phyloP scores from a whole-genome alignment of 2,329 filamentous ascomycete genomes.

The Curvularia spicifera region DNA sequence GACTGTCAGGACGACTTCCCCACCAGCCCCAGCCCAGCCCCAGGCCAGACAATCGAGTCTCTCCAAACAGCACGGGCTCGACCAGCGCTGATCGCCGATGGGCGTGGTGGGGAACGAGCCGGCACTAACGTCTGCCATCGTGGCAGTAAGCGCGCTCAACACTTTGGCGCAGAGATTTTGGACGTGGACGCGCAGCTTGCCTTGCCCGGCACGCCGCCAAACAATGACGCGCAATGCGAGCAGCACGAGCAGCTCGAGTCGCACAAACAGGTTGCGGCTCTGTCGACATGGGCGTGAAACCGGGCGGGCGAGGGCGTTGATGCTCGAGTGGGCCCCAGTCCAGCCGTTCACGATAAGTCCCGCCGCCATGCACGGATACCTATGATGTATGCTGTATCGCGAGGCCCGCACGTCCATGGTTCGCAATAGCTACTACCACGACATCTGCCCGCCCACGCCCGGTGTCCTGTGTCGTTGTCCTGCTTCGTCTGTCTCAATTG shows the following conservation, averaged over 20 bases:
- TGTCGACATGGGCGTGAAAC: slow-evolving; percentile 22
- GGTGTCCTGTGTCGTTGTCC: slow-evolving; percentile 4
- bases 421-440: slow-evolving; percentile 29
- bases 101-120: slow-evolving; percentile 15
- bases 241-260: not conserved
- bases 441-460: slow-evolving; percentile 29
- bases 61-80: slow-evolving; percentile 16
- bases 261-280: slow-evolving; percentile 14
- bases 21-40: slow-evolving; percentile 9
- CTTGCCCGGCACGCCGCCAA: not conserved
- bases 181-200: slow-evolving; percentile 5
- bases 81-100: slow-evolving; percentile 23
- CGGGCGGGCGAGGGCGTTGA: slow-evolving; percentile 19
- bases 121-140: slow-evolving; percentile 21
- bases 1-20: slow-evolving; percentile 12
- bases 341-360: slow-evolving; percentile 32
- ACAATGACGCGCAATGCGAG: slow-evolving; percentile 1
- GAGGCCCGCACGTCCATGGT: slow-evolving; percentile 39
- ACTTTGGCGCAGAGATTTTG: slow-evolving; percentile 24
- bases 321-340: slow-evolving; percentile 17
- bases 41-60: not conserved
- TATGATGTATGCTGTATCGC: slow-evolving; percentile 43
- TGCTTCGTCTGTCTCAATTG: slow-evolving; percentile 12
- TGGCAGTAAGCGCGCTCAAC: slow-evolving; percentile 38
- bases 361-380: slow-evolving; percentile 29